Conservation (phyloP, 2,329 filamentous ascomycete genomes). For the Cladosporium oxysporum region DNA sequence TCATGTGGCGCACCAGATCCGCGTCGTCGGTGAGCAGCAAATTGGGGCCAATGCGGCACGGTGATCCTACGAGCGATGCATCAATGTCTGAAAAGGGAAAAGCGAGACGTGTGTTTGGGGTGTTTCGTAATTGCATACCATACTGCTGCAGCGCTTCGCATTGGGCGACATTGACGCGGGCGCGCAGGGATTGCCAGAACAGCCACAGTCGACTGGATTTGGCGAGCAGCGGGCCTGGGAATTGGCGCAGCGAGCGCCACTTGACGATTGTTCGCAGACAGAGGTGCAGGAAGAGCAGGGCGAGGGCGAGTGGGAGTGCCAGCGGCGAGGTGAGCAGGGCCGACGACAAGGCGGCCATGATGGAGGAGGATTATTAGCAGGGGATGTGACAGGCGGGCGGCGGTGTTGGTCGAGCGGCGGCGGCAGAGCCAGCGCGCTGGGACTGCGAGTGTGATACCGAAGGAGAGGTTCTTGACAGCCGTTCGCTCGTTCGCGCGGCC, state of each 20-base stretch:
- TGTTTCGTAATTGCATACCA: conserved; percentile 24
- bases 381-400: background rate
- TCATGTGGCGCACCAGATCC: conserved; percentile 50
- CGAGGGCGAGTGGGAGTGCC: conserved; percentile 17
- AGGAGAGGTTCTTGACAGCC: conserved; percentile 11
- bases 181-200: conserved; percentile 31
- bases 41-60: conserved; percentile 51
- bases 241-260: conserved; percentile 31
- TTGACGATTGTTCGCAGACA: conserved; percentile 26
- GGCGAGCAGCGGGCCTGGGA: conserved; percentile 32
- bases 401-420: background rate
- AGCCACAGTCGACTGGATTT: conserved; percentile 30
- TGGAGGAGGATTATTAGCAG: background rate
- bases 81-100: background rate
- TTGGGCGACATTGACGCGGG: conserved; percentile 27
- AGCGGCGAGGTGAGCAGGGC: conserved; percentile 21
- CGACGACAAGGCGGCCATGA: conserved; percentile 11
- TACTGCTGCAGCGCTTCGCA: conserved; percentile 31
- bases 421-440: conserved; percentile 8
- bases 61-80: conserved; percentile 36
- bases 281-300: conserved; percentile 24
- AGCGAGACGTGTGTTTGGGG: background rate
- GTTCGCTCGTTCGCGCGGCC: conserved; percentile 7
- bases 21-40: conserved; percentile 53
- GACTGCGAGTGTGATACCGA: conserved; percentile 8